phyloP scores from a whole-genome alignment of 257 asterid species.

The Asclepias syriaca region DNA sequence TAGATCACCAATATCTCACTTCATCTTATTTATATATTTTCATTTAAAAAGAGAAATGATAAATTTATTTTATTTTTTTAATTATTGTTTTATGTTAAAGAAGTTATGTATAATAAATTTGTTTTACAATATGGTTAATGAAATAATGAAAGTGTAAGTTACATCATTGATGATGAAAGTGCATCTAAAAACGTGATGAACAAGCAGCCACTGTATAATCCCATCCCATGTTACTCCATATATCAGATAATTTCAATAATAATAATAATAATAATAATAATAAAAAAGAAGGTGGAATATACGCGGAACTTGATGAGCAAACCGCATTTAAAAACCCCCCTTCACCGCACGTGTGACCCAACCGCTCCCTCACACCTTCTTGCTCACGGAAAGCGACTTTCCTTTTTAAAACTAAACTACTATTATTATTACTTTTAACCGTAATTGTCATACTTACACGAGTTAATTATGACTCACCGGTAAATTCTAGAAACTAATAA shows the following conservation, averaged over 20 bases:
- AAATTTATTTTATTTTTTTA: too few relatives aligned
- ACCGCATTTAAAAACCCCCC: not conserved
- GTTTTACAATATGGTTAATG: not conserved
- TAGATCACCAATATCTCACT: too few relatives aligned
- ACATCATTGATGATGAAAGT: conserved; percentile 10
- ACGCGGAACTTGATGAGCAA: not conserved
- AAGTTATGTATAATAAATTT: too few relatives aligned
- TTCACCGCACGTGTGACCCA: conserved; percentile 14
- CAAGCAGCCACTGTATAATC: not conserved
- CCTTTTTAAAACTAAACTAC: not conserved
- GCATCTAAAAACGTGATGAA: not conserved
- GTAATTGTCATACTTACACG: too few relatives aligned
- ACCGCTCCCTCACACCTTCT: conserved; percentile 3
- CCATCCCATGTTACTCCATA: not conserved
- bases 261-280: too few relatives aligned
- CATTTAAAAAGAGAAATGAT: too few relatives aligned
- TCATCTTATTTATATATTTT: too few relatives aligned
- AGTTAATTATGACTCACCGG: too few relatives aligned
- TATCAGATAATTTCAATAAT: not conserved
- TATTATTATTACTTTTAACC: not conserved
- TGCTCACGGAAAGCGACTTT: conserved; percentile 21
- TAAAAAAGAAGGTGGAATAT: not conserved
- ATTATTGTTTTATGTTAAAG: too few relatives aligned
- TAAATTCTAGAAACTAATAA: too few relatives aligned
- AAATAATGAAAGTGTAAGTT: not conserved